These are phyloP conservation scores for Eucalyptus sp. DNA, from an alignment of 345 rosid species.

Conservation along the genomic window DNA sequence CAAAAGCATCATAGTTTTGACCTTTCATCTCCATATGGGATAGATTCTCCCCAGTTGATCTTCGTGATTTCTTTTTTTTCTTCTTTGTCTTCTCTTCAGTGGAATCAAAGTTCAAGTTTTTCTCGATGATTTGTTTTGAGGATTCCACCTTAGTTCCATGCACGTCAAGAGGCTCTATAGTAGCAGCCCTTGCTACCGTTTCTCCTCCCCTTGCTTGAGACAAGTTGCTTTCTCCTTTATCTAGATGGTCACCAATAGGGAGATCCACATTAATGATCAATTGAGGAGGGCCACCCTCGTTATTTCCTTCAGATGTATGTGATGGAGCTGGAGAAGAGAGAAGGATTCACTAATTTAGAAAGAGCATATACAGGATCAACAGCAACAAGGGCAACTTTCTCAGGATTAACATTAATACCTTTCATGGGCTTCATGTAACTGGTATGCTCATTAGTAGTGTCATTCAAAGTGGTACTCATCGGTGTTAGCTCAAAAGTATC, in stretches of 20 bases:
- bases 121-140: not conserved
- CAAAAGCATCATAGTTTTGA: not conserved
- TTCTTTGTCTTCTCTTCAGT: not conserved
- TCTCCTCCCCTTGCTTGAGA: not conserved
- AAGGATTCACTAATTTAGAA: not conserved
- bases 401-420: not conserved
- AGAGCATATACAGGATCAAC: not conserved
- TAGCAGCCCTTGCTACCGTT: not conserved
- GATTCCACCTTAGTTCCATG: not conserved
- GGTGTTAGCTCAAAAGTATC: not conserved
- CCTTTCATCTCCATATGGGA: not conserved
- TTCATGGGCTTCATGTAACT: not conserved
- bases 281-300: not conserved
- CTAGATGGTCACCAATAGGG: not conserved
- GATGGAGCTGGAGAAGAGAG: not conserved
- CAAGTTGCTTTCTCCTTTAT: not conserved
- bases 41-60: not conserved
- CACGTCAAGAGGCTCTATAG: not conserved
- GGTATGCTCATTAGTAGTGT: not conserved
- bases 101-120: not conserved
- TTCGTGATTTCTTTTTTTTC: not conserved
- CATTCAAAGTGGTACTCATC: not conserved
- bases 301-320: not conserved
- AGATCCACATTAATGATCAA: not conserved
- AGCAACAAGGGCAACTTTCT: not conserved